These are phyloP conservation scores for Gossypium arboreum DNA, from an alignment of 345 rosid genomes.

Conservation along the genomic window DNA sequence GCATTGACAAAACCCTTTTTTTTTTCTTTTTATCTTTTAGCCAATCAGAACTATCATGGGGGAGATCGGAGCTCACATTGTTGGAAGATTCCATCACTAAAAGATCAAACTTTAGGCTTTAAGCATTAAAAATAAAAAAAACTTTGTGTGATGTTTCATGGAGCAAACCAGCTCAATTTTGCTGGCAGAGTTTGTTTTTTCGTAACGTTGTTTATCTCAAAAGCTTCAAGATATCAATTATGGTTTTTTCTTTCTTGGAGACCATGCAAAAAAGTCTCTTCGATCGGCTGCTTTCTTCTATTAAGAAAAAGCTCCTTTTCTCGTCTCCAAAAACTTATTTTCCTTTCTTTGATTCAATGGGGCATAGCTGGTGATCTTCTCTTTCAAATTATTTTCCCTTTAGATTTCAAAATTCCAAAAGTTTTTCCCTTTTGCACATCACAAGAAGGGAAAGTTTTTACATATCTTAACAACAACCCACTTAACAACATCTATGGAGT, in stretches of 20 bases:
- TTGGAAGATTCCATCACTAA: conserved; percentile 44
- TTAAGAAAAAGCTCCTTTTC: conserved; percentile 31
- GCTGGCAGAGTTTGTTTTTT: conserved; percentile 22
- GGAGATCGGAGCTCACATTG: conserved; percentile 21
- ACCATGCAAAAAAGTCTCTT: conserved; percentile 64
- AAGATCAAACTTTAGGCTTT: conserved; percentile 10
- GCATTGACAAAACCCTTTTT: conserved; percentile 27
- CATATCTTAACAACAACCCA: conserved; percentile 20
- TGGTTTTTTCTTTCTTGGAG: conserved; percentile 44
- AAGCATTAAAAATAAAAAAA: conserved; percentile 22
- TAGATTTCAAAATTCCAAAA: background rate
- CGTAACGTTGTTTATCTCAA: conserved; percentile 27
- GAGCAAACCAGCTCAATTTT: conserved; percentile 35
- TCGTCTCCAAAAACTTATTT: background rate
- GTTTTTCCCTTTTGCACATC: conserved; percentile 12
- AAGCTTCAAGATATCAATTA: conserved; percentile 50
- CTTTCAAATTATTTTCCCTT: conserved; percentile 17
- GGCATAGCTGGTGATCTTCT: background rate
- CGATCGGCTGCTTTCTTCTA: conserved; percentile 27
- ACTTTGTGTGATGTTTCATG: conserved; percentile 24
- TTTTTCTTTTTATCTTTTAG: conserved; percentile 31
- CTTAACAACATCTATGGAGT: conserved; percentile 22
- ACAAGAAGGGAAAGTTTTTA: conserved; percentile 15
- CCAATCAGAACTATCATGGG: conserved; percentile 27
- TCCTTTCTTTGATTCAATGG: conserved; percentile 14